These are phyloP conservation scores for Cryptosporidium andersoni DNA, from an alignment of 169 alveolate genomes.

Conservation along the genomic window DNA sequence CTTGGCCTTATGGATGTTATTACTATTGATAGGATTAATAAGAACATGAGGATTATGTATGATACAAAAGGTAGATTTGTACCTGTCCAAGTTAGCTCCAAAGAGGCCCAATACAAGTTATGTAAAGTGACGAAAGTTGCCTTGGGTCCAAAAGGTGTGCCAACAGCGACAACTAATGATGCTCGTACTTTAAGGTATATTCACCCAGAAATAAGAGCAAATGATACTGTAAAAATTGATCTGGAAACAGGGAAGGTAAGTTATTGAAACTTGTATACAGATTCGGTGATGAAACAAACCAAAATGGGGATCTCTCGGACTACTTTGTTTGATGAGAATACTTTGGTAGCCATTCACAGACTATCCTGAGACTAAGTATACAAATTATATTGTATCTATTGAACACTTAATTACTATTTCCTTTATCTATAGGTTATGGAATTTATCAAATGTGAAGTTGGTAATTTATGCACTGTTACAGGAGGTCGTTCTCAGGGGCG, in stretches of 20 bases:
- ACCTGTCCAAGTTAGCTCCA: constrained; percentile 92
- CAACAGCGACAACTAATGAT: constrained; percentile 96
- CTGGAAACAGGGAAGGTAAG: constrained; percentile 92
- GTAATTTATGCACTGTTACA: constrained; percentile 92
- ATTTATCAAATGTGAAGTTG: constrained; percentile 93
- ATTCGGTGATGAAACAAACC: constrained; percentile 40
- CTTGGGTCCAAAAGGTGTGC: constrained; percentile 95
- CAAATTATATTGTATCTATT: background rate
- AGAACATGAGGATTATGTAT: constrained; percentile 94
- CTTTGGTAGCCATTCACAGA: background rate
- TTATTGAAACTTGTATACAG: no score
- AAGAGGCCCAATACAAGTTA: constrained; percentile 95
- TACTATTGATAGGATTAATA: constrained; percentile 92
- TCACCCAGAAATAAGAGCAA: constrained; percentile 96
- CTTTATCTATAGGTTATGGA: constrained; percentile 79
- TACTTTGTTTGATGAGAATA: constrained; percentile 23
- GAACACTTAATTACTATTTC: background rate
- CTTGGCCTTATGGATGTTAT: constrained; percentile 97
- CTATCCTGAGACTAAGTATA: background rate
- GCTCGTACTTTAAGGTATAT: constrained; percentile 98
- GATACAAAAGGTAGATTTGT: constrained; percentile 98
- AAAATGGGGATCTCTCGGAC: constrained; percentile 71
- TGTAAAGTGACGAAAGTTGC: constrained; percentile 93
- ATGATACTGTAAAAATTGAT: constrained; percentile 95
- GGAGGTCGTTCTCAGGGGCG: constrained; percentile 99